Conservation (phyloP, 805 yeast genomes). For the Metschnikowia henanensis region DNA sequence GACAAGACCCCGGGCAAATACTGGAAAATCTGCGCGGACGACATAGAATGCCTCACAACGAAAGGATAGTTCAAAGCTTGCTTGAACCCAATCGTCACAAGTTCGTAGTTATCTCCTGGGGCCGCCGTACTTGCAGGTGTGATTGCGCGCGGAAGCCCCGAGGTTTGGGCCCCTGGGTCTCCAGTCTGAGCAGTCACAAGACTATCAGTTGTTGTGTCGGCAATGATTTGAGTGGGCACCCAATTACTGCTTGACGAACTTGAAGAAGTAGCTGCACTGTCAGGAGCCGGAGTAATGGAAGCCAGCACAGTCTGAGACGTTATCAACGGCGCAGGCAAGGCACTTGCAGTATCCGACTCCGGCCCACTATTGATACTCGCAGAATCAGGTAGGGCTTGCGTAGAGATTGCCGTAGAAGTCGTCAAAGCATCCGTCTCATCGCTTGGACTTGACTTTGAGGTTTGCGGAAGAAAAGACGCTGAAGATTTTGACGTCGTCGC, state of each 20-base stretch:
- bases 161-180: constrained; percentile 24
- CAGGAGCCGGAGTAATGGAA: neutral
- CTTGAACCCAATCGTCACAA: constrained; percentile 78
- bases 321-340: neutral
- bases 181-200: constrained; percentile 6
- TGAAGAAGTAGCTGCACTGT: neutral
- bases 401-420: neutral
- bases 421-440: neutral
- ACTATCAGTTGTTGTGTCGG: constrained; percentile 21
- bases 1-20: constrained; percentile 76
- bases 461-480: neutral
- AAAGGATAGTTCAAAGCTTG: constrained; percentile 80
- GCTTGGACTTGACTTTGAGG: neutral
- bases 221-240: constrained; percentile 38
- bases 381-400: neutral
- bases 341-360: neutral
- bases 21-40: constrained; percentile 84
- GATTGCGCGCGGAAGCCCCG: constrained; percentile 74
- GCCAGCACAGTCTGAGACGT: neutral
- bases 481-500: neutral
- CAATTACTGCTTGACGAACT: constrained; percentile 23
- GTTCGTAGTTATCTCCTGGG: constrained; percentile 45
- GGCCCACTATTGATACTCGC: neutral
- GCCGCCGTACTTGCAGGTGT: constrained; percentile 59
- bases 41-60: constrained; percentile 66